phyloP scores from a whole-genome alignment of 2,329 filamentous ascomycete species.

The Neofusicoccum parvum region DNA sequence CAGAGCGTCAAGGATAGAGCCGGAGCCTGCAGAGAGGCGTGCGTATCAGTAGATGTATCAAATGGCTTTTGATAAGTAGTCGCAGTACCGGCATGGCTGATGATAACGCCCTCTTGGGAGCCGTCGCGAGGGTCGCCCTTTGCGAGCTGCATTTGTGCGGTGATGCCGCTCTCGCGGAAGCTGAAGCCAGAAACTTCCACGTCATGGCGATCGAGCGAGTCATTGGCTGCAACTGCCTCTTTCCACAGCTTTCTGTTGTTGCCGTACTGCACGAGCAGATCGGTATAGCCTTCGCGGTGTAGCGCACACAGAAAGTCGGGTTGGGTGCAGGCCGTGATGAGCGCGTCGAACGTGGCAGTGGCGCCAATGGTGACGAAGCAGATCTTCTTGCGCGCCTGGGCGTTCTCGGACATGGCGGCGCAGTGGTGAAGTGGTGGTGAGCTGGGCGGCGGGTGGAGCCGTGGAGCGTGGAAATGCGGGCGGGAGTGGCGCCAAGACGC shows the following conservation, averaged over 20 bases:
- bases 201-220: slow-evolving; percentile 24
- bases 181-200: slow-evolving; percentile 62
- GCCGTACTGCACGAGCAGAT: slow-evolving; percentile 81
- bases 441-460: neutral
- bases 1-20: slow-evolving; percentile 82
- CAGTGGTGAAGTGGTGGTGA: neutral
- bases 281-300: slow-evolving; percentile 62
- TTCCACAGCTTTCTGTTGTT: slow-evolving; percentile 59
- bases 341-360: slow-evolving; percentile 76
- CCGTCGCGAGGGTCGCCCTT: slow-evolving; percentile 45
- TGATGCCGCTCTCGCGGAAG: slow-evolving; percentile 64
- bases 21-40: slow-evolving; percentile 65
- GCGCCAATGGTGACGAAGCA: slow-evolving; percentile 93
- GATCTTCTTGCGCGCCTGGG: slow-evolving; percentile 37
- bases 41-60: slow-evolving; percentile 2
- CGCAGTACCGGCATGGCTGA: slow-evolving; percentile 82
- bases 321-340: slow-evolving; percentile 68
- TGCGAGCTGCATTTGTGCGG: slow-evolving; percentile 58
- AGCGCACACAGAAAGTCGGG: slow-evolving; percentile 66
- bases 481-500: slow-evolving; percentile 13
- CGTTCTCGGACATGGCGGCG: neutral
- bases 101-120: slow-evolving; percentile 67
- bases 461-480: neutral
- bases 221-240: slow-evolving; percentile 10
- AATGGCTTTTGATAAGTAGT: neutral